Conservation (phyloP, 352 stramenopile species). For the Globisporangium lucens region DNA sequence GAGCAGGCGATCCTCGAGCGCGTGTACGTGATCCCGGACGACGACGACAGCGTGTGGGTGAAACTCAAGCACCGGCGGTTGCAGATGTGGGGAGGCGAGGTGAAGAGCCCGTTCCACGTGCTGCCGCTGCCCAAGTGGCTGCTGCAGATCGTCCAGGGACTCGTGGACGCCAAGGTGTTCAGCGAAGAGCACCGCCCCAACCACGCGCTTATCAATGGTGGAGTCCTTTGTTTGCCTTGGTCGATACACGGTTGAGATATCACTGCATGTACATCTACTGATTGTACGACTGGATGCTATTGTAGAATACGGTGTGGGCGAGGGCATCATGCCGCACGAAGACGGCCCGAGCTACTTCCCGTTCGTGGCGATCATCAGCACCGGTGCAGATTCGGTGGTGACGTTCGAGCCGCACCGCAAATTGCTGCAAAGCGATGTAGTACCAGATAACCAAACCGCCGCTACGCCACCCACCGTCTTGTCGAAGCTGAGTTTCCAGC, state of each 20-base stretch:
- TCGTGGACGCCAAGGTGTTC: slow-evolving; percentile 56
- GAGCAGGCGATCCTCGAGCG: slow-evolving; percentile 53
- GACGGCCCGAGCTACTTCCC: slow-evolving; percentile 69
- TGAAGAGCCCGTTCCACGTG: slow-evolving; percentile 45
- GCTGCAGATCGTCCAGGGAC: slow-evolving; percentile 39
- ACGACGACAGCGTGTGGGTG: slow-evolving; percentile 42
- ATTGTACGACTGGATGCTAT: background rate
- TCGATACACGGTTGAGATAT: background rate
- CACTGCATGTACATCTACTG: background rate
- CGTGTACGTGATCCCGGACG: slow-evolving; percentile 42
- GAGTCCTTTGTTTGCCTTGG: background rate
- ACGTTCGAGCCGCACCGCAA: slow-evolving; percentile 59
- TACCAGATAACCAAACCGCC: background rate
- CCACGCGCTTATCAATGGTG: slow-evolving; percentile 73
- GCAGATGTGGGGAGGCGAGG: slow-evolving; percentile 69
- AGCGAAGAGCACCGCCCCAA: slow-evolving; percentile 45
- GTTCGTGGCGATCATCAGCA: slow-evolving; percentile 66
- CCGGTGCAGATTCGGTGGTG: slow-evolving; percentile 47
- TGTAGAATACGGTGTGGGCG: slow-evolving; percentile 59
- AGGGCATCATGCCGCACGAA: slow-evolving; percentile 68
- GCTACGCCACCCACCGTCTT: background rate
- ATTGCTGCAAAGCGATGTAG: slow-evolving; percentile 10
- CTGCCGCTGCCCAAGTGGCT: slow-evolving; percentile 52
- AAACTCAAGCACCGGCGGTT: slow-evolving; percentile 59
- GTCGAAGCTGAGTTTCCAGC: slow-evolving; percentile 33